These are phyloP conservation scores for Isochrysis galbana DNA, from an alignment of 78 protist genomes.

Conservation along the genomic window DNA sequence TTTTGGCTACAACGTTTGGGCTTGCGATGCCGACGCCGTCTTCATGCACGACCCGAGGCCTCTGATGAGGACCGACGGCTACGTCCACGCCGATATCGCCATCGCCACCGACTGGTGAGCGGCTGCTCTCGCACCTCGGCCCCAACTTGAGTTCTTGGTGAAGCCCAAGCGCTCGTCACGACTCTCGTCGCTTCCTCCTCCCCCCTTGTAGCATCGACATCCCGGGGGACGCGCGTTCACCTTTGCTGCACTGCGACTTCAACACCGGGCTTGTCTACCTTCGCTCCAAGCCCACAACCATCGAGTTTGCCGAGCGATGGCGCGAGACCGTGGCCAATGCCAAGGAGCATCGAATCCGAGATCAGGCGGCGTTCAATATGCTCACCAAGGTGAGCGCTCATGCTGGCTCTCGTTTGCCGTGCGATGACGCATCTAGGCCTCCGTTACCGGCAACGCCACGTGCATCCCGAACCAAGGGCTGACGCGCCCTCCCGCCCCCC, in stretches of 20 bases:
- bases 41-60: not conserved
- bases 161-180: no score
- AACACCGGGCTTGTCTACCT: slow-evolving; percentile 18
- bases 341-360: not conserved
- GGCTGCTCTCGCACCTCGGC: no score
- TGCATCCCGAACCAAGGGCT: no score
- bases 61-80: not conserved
- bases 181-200: no score
- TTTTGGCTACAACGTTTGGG: not conserved
- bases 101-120: slow-evolving; percentile 30
- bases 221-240: not conserved
- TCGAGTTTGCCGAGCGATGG: slow-evolving; percentile 3
- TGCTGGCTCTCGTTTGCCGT: no score
- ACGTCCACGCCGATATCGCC: not conserved
- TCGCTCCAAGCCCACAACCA: not conserved
- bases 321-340: slow-evolving; percentile 20
- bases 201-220: no score
- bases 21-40: slow-evolving; percentile 25
- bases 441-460: no score
- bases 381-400: not conserved
- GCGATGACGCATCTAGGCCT: no score
- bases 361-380: slow-evolving; percentile 25
- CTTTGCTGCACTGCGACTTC: slow-evolving; percentile 22
- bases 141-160: no score
- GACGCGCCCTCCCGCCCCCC: no score